Evolutionary conservation across 805 yeast genomes (phyloP), one percentile per base, ranked within the genome.

Genomic region (Wickerhamomyces queroliae): DNA sequence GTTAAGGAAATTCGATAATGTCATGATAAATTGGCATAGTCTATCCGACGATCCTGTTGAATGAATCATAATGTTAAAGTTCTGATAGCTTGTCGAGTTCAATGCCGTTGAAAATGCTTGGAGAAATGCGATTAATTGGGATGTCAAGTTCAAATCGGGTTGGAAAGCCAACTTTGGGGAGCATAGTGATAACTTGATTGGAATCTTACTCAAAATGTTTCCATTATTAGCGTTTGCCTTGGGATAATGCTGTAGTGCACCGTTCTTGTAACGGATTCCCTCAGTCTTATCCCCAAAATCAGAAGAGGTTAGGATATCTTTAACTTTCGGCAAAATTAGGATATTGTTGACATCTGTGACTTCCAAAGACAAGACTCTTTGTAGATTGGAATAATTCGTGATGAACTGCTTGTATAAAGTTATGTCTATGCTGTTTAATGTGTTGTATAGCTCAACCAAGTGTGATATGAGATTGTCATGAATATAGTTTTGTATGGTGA

Each of bases 401-500:
- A 43, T 24, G 24, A 43, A 53, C 6, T 38, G 35, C n/a, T 37
- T 44, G 55, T 55, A 54, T 8, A 52, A 26, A 11, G 56, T 40
- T 13, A 43, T 43, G 25, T 55, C 58, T 6, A 44, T 48, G 11
- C 42, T 31, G 34, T 55, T 55, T 9, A 51, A 36, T 11, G 44
- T 40, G 30, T 55, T 53, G 44, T 44, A 55, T 15, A 55, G 29
- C 2, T 50, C 29, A 3, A 48, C 31, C 11, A 55, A 30, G 29
- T 51, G 55, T 4, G 41, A 13, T 16, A 53, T 15, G 9, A 43
- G 43, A 4, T 50, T 48, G 19, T 48, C 52, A 0, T 42, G 29
- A 45, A 62, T 52, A 35, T 59, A 61, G 5, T 37, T 36, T 20
- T 56, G 80, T 33, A 81, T 62, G 5, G 79, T 67, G 26, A 76